A percentile compares a stretch with the other conserved stretches of the same genome.
phyloP scores from a whole-genome alignment of 75 land plant species.

The Pinus taeda region DNA sequence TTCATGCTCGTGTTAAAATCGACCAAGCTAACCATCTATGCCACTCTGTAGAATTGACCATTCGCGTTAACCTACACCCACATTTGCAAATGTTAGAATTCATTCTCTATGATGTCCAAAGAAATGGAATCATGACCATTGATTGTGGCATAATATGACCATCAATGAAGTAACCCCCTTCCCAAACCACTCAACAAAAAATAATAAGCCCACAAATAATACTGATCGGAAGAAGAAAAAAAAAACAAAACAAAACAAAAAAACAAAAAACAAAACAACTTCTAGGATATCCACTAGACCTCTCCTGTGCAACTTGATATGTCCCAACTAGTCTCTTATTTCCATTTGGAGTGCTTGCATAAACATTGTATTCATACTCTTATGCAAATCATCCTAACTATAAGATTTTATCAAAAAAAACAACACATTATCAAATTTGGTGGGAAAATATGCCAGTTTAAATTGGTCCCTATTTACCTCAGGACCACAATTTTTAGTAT shows the following conservation, averaged over 20 bases:
- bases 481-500: background rate
- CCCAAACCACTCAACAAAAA: background rate
- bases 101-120: background rate
- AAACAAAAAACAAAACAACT: too few species aligned
- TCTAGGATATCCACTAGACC: constrained; percentile 7
- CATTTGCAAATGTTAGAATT: background rate
- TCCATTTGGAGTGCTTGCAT: too few species aligned
- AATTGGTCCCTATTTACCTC: background rate
- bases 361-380: too few species aligned
- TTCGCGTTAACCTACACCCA: constrained; percentile 59
- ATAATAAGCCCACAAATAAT: background rate
- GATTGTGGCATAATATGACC: background rate
- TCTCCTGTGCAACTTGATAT: too few species aligned
- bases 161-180: background rate
- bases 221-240: too few species aligned
- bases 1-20: constrained; percentile 57
- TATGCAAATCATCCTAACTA: too few species aligned
- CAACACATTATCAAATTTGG: too few species aligned
- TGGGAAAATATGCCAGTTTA: too few species aligned
- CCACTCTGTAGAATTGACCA: constrained; percentile 72
- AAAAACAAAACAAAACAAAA: too few species aligned
- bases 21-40: constrained; percentile 57
- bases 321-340: too few species aligned
- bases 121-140: background rate
- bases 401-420: too few species aligned